Conservation (phyloP, 495 filamentous ascomycete species). For the Penicillium nucicola region DNA sequence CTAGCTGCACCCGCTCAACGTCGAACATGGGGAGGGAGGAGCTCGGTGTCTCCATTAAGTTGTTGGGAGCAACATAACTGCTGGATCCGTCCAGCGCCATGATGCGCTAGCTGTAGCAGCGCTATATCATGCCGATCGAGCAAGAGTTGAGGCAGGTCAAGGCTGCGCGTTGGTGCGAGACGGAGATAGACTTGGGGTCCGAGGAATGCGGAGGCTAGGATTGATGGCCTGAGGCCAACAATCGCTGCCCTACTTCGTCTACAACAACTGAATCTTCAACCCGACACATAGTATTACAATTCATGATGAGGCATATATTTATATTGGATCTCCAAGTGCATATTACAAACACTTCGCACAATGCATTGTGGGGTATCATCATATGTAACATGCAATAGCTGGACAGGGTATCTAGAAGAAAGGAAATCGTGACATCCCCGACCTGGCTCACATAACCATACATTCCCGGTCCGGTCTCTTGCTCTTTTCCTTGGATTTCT, state of each 20-base stretch:
- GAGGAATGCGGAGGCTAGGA: conserved; percentile 13
- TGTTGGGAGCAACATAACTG: conserved; percentile 53
- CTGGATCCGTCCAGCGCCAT: conserved; percentile 54
- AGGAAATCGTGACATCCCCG: conserved; percentile 1
- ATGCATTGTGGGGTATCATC: conserved; percentile 27
- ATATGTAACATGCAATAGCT: conserved; percentile 11
- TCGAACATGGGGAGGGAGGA: conserved; percentile 81
- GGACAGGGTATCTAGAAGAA: conserved; percentile 6
- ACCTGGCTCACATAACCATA: conserved; percentile 47
- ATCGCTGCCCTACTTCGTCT: background rate
- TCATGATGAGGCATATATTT: background rate
- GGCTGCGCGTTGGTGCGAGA: conserved; percentile 8
- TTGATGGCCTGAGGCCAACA: conserved; percentile 14
- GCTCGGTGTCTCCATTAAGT: conserved; percentile 57
- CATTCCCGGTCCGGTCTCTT: conserved; percentile 70
- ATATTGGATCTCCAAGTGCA: background rate
- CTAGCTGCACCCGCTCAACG: conserved; percentile 83
- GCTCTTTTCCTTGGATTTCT: conserved; percentile 46
- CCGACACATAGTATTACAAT: background rate
- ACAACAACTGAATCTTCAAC: background rate
- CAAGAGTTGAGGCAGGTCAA: conserved; percentile 6
- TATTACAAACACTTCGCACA: background rate
- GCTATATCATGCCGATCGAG: conserved; percentile 37
- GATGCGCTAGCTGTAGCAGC: conserved; percentile 28
- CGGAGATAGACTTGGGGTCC: conserved; percentile 7